Evolutionary conservation across 1,139 yeast species (phyloP).

Genomic region (Hyphopichia pseudoburtonii): DNA sequence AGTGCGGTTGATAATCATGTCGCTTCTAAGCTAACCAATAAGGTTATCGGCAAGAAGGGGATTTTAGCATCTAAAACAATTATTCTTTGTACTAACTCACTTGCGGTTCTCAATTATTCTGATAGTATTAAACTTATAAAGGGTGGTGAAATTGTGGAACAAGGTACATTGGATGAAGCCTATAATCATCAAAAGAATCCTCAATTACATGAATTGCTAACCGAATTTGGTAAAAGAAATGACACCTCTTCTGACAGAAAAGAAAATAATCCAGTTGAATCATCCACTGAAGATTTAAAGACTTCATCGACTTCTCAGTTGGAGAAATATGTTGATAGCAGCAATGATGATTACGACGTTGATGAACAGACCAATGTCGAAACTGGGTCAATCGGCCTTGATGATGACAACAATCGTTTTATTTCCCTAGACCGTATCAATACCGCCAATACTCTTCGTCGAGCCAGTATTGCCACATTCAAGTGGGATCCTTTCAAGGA

Average conservation of each 20-base stretch:
- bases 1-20: constrained; percentile 97
- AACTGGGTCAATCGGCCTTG: not conserved
- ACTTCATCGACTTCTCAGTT: no score
- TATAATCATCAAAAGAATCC: constrained; percentile 18
- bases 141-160: constrained; percentile 20
- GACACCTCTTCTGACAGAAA: no score
- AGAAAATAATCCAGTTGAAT: not conserved
- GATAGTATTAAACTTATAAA: constrained; percentile 20
- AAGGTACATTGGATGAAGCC: constrained; percentile 14
- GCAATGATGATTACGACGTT: no score
- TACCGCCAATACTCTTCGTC: constrained; percentile 7
- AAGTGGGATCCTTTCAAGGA: constrained; percentile 30
- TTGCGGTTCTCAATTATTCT: constrained; percentile 23
- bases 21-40: constrained; percentile 62
- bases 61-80: constrained; percentile 21
- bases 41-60: constrained; percentile 27
- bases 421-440: not conserved
- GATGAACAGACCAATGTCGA: no score
- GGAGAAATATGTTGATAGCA: no score
- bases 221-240: constrained; percentile 20
- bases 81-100: constrained; percentile 26
- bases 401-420: not conserved
- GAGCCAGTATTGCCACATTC: constrained; percentile 34
- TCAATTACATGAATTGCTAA: constrained; percentile 22
- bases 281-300: not conserved